A percentile compares a stretch with the other conserved stretches of the same genome.
Conservation (phyloP, 768 basidiomycete genomes). For the Mrakia frigida region DNA sequence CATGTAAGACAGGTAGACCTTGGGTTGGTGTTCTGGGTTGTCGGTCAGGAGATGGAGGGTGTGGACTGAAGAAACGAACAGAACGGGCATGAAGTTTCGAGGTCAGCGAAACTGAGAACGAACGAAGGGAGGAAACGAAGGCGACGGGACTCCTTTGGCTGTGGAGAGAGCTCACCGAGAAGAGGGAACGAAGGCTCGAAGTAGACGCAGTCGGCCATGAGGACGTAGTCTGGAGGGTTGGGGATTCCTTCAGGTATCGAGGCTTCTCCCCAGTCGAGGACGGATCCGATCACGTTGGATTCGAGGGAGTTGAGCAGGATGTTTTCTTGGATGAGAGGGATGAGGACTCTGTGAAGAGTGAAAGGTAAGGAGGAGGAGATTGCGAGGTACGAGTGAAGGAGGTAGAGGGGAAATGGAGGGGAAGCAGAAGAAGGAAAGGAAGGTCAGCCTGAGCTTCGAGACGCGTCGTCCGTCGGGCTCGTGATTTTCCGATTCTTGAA, state of each 20-base stretch:
- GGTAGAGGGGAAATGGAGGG: not conserved
- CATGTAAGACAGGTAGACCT: constrained; percentile 87
- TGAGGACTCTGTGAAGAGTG: not conserved
- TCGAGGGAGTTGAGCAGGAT: constrained; percentile 60
- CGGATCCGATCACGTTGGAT: constrained; percentile 54
- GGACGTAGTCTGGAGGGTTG: constrained; percentile 58
- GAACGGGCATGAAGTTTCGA: too few species aligned
- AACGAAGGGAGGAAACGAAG: not conserved
- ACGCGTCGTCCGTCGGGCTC: too few species aligned
- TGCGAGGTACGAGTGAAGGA: too few species aligned
- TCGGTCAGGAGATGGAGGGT: constrained; percentile 63
- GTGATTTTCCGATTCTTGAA: too few species aligned
- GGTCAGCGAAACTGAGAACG: not conserved
- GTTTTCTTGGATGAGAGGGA: constrained; percentile 66
- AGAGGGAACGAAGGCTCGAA: constrained; percentile 89
- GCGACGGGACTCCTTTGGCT: not conserved
- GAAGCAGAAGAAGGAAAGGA: not conserved
- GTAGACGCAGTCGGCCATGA: constrained; percentile 94
- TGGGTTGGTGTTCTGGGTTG: constrained; percentile 47
- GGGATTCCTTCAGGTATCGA: constrained; percentile 49
- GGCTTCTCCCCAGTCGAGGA: constrained; percentile 64
- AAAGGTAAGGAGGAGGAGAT: too few species aligned
- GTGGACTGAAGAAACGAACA: constrained; percentile 47
- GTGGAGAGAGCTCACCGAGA: constrained; percentile 43
- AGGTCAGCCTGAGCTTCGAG: not conserved